Percentiles rank a stretch among this genome's conserved stretches.
These are phyloP conservation scores for Cardamine resedifolia DNA, from an alignment of 345 rosid genomes.

Conservation along the genomic window DNA sequence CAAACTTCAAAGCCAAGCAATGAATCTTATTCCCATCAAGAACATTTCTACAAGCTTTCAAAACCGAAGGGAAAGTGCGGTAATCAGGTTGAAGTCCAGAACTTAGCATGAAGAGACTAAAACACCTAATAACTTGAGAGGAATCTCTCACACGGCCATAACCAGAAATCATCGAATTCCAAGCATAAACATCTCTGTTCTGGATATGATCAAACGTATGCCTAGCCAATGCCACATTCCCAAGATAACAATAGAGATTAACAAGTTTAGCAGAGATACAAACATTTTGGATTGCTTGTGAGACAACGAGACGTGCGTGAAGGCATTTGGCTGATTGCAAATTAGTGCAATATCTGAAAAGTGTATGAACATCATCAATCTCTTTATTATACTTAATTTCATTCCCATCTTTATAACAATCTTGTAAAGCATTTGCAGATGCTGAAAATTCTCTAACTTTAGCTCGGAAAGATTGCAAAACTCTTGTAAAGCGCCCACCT, in stretches of 20 bases:
- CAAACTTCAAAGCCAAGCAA: slow-evolving; percentile 55
- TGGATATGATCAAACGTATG: slow-evolving; percentile 43
- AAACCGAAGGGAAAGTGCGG: slow-evolving; percentile 56
- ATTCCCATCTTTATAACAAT: slow-evolving; percentile 8
- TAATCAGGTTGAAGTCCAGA: slow-evolving; percentile 63
- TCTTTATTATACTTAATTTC: slow-evolving; percentile 1
- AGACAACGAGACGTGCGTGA: slow-evolving; percentile 49
- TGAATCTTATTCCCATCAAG: slow-evolving; percentile 52
- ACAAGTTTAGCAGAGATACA: slow-evolving; percentile 44
- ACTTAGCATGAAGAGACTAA: slow-evolving; percentile 39
- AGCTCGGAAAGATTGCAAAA: slow-evolving; percentile 27
- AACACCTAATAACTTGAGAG: slow-evolving; percentile 46
- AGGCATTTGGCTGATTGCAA: slow-evolving; percentile 40
- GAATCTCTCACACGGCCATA: slow-evolving; percentile 42
- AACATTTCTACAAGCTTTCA: slow-evolving; percentile 54
- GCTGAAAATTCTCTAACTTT: slow-evolving; percentile 31
- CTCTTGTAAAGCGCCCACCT: slow-evolving; percentile 33
- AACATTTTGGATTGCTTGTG: slow-evolving; percentile 33
- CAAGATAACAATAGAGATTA: slow-evolving; percentile 46
- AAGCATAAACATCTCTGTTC: slow-evolving; percentile 50
- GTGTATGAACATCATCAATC: slow-evolving; percentile 36
- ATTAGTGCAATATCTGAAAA: slow-evolving; percentile 45
- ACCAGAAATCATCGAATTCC: slow-evolving; percentile 60
- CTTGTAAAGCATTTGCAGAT: slow-evolving; percentile 33
- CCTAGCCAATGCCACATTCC: slow-evolving; percentile 38